Percentiles rank a stretch among this genome's conserved stretches.
Evolutionary conservation across 2,329 filamentous ascomycete species (phyloP).

Genomic region (Fusarium pseudonygamai): DNA sequence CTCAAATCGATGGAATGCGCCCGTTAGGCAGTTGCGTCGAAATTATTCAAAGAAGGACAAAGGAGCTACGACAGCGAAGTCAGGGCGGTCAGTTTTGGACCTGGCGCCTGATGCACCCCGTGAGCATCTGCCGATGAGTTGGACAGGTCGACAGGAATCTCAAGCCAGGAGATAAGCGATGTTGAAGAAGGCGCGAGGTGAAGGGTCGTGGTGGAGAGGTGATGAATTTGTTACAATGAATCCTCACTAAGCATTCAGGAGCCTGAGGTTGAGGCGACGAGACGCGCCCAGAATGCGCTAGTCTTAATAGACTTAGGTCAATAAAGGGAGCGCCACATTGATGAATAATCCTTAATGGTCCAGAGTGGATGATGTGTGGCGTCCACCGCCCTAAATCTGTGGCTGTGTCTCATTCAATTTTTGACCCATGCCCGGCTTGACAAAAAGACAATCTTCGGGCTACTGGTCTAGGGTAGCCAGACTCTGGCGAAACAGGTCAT

Average conservation of each 20-base stretch:
- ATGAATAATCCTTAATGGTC: constrained; percentile 14
- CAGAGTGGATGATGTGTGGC: not conserved
- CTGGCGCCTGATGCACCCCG: constrained; percentile 47
- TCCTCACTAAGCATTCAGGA: constrained; percentile 38
- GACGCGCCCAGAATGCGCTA: constrained; percentile 35
- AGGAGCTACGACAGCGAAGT: constrained; percentile 37
- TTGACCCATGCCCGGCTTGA: not conserved
- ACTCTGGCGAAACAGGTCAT: constrained; percentile 23
- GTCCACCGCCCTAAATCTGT: not conserved
- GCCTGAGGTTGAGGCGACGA: constrained; percentile 37
- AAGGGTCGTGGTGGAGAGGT: constrained; percentile 28
- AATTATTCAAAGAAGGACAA: constrained; percentile 32
- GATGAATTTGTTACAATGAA: constrained; percentile 43
- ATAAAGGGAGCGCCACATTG: not conserved
- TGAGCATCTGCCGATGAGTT: constrained; percentile 45
- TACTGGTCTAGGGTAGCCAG: not conserved
- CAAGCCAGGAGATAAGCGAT: constrained; percentile 23
- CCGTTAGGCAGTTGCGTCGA: constrained; percentile 12
- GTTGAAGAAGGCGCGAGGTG: constrained; percentile 33
- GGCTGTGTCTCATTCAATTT: not conserved
- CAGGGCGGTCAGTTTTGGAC: constrained; percentile 46
- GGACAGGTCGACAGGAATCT: constrained; percentile 31
- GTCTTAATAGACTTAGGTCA: not conserved
- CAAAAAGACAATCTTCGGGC: rapidly evolving
- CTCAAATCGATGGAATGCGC: constrained; percentile 14